A percentile compares a stretch with the other conserved stretches of the same genome.
Conservation (phyloP, 371 early-diverging fungal genomes). For the Apophysomyces variabilis region DNA sequence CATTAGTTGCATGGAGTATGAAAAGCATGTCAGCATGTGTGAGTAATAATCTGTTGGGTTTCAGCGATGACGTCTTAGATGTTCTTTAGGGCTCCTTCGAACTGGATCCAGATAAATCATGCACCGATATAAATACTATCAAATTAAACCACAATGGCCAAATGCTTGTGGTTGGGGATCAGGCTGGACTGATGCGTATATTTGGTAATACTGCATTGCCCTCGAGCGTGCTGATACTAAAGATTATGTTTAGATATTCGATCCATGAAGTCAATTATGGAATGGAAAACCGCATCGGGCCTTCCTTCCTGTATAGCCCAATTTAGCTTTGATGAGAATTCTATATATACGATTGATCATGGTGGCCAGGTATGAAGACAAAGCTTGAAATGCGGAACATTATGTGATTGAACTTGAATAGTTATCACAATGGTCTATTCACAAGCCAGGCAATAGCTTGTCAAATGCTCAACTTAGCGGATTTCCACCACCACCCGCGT, state of each 20-base stretch:
- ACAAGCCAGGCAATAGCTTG: conserved; percentile 54
- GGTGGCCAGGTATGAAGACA: conserved; percentile 42
- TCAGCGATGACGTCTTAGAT: background rate
- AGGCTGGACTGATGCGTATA: conserved; percentile 57
- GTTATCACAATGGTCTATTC: conserved; percentile 61
- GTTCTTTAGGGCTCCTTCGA: conserved; percentile 33
- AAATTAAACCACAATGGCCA: conserved; percentile 72
- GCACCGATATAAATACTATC: conserved; percentile 54
- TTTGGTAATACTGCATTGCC: conserved; percentile 45
- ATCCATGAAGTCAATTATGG: conserved; percentile 62
- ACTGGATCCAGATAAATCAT: conserved; percentile 29
- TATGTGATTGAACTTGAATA: conserved; percentile 14
- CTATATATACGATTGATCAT: conserved; percentile 58
- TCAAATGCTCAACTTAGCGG: conserved; percentile 34
- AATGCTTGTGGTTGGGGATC: conserved; percentile 63
- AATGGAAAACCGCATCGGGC: conserved; percentile 52
- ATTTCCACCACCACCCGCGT: conserved; percentile 46
- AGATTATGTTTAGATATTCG: conserved; percentile 49
- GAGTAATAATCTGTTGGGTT: conserved; percentile 18
- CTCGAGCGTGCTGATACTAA: background rate
- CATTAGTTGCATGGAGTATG: conserved; percentile 63
- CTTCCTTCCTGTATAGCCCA: conserved; percentile 58
- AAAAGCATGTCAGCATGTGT: conserved; percentile 62
- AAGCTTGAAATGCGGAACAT: background rate
- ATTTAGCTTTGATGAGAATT: conserved; percentile 73